Evolutionary conservation across 1,284 basidiomycete genomes (phyloP).

Genomic region (Sanghuangporus weigelae): DNA sequence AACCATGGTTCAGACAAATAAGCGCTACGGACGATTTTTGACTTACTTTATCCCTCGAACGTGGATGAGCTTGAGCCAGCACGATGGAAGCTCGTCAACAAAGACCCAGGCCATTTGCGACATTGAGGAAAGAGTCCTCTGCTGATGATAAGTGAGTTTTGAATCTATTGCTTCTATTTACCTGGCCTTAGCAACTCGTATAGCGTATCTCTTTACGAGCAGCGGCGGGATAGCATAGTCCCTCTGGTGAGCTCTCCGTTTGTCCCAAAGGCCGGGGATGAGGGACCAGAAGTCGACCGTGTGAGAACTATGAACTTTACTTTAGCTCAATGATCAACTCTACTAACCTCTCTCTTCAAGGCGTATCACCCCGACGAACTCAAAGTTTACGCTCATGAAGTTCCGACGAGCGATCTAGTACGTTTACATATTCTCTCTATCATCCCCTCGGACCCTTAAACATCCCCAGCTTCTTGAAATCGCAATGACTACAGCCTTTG

Average conservation of each 20-base stretch:
- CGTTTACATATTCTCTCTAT: background rate
- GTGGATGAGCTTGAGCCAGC: background rate
- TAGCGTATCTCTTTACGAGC: conserved; percentile 11
- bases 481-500: conserved; percentile 18
- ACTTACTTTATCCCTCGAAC: no score
- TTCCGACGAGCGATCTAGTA: conserved; percentile 17
- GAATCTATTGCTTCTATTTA: background rate
- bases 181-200: background rate
- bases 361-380: conserved; percentile 8
- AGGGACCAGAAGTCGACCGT: background rate
- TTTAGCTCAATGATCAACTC: background rate
- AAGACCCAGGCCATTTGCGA: conserved; percentile 1
- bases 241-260: conserved; percentile 14
- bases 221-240: conserved; percentile 14
- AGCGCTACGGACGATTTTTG: background rate
- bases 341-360: background rate
- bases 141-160: conserved; percentile 9
- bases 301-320: background rate
- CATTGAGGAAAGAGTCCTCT: conserved; percentile 15
- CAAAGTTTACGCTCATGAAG: conserved; percentile 12
- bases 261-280: background rate
- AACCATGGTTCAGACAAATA: background rate
- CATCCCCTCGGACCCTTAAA: background rate
- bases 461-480: conserved; percentile 16
- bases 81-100: background rate